These are phyloP conservation scores for Heterobasidion annosum DNA, from an alignment of 1,284 basidiomycete genomes.

Conservation along the genomic window DNA sequence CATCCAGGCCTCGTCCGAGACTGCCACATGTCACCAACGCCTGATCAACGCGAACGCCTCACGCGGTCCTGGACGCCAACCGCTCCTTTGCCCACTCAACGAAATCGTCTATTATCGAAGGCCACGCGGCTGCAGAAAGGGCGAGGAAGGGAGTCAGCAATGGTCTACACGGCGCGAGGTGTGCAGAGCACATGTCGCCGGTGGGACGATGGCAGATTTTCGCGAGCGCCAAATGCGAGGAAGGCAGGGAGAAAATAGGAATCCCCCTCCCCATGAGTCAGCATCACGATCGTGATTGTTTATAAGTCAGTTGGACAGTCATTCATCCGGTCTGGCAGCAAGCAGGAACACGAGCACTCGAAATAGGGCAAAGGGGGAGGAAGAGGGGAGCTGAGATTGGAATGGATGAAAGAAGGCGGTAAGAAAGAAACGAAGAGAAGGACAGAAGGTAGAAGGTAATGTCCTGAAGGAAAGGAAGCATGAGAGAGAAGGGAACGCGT, in stretches of 20 bases:
- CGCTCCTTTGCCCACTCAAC: constrained; percentile 58
- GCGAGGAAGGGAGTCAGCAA: neutral
- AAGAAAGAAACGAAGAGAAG: neutral
- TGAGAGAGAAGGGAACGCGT: no score
- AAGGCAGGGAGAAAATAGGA: no score
- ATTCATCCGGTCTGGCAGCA: neutral
- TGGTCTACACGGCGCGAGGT: neutral
- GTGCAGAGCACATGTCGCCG: no score
- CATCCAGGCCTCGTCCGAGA: no score
- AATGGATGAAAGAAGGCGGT: neutral
- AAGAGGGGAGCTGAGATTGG: no score
- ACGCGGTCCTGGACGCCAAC: constrained; percentile 8
- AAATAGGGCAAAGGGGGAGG: neutral
- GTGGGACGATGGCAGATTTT: no score
- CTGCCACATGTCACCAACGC: no score
- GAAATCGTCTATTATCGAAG: constrained; percentile 83
- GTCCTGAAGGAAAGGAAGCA: no score
- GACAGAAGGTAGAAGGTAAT: neutral
- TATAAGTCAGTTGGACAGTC: no score
- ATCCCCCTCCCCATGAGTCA: no score
- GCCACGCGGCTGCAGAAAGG: constrained; percentile 70
- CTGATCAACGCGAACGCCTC: neutral
- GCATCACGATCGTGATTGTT: no score
- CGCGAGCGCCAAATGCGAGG: no score
- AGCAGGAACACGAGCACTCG: neutral